Evolutionary conservation across 2,329 filamentous ascomycete species (phyloP), one percentile per base, ranked within the genome.

Genomic region (Trichoderma simmonsii): DNA sequence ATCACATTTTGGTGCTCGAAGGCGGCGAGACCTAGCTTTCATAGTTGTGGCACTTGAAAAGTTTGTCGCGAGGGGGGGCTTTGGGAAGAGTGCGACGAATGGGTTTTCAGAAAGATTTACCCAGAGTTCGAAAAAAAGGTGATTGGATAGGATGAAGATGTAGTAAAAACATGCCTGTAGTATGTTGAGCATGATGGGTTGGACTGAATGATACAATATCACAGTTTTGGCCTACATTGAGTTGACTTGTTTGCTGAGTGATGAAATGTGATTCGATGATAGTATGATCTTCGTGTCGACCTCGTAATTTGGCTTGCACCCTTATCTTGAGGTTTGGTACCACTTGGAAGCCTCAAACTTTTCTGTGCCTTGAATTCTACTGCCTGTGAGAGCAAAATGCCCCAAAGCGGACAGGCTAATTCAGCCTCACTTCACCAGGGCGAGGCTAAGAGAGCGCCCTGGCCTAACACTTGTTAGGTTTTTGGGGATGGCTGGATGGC

Each of bases 351-450:
- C 14, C 15, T 18, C 15, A 18, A n/a, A 18, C 15, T 4, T 39
- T n/a, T n/a, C 6, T 43, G 39, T 9, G 39, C 39, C 39, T 9
- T n/a, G 48, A 14, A 14, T 24, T 48, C 18, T 48, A 51, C 43
- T 48, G 0, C n/a, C n/a, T 12, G 21, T 54, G n/a, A 54, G 48
- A 3, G 21, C 6, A n/a, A 24, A 54, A 54, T 54, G 21, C 48
- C 43, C 43, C 48, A 21, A 32, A n/a, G 26, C 26, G 39, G 61
- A 39, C 26, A 18, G n/a, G 18, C 28, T n/a, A 34, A 32, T 54
- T 57, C 64, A 56, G 64, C 64, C 64, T 67, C 64, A 67, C 32
- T 39, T 67, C 64, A 18, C 32, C 48, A 54, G 48, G 51, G 60
- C 26, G 28, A n/a, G 60, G 14, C 34, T 63, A 54, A 54, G 1